Evolutionary conservation across 1,284 basidiomycete species (phyloP), one percentile per base, ranked within the genome.

Genomic region (Fomitopsis betulina): DNA sequence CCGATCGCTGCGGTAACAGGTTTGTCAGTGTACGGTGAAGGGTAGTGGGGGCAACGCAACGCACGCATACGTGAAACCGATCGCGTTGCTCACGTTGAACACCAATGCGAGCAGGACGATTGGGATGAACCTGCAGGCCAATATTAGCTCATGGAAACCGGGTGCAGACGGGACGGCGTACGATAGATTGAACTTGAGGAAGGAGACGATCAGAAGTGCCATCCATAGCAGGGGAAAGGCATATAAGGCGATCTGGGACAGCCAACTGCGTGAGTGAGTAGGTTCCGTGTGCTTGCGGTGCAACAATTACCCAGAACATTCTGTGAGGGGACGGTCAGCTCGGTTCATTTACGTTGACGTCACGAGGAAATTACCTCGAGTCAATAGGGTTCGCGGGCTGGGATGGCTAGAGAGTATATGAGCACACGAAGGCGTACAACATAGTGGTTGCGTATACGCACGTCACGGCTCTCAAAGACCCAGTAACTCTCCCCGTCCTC

Each of bases 401-500:
- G 38, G 93, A 91, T 43, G 95, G 93, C 95, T 97, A 61, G 13
- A 54, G 43, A 30, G 58, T 65, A 49, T 33, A 47, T 17, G 30
- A 30, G 35, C 50, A 53, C 42, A 35, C 15, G 59, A 33, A 55
- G 33, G 39, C 56, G 35, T 42, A 30, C 59, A 49, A 57, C 45
- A n/a, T 17, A 5, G 13, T 27, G 25, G 35, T 37, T n/a, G 42
- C 27, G 51, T n/a, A 43, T 12, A 73, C 86, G 69, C 74, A 94
- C 94, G 73, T 96, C 94, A 68, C 93, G 83, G 65, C 89, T 91
- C 75, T 96, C 94, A 66, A 97, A 97, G 3, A 97, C 94, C 94
- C 94, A 97, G 63, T 89, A 93, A 70, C 90, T 94, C 70, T 96
- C 93, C 2, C 95, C 95, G 65, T 97, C 94, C 57, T 96, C 94